A percentile compares a stretch with the other conserved stretches of the same genome.
Conservation (phyloP, 2,329 filamentous ascomycete genomes). For the Alternaria panax region DNA sequence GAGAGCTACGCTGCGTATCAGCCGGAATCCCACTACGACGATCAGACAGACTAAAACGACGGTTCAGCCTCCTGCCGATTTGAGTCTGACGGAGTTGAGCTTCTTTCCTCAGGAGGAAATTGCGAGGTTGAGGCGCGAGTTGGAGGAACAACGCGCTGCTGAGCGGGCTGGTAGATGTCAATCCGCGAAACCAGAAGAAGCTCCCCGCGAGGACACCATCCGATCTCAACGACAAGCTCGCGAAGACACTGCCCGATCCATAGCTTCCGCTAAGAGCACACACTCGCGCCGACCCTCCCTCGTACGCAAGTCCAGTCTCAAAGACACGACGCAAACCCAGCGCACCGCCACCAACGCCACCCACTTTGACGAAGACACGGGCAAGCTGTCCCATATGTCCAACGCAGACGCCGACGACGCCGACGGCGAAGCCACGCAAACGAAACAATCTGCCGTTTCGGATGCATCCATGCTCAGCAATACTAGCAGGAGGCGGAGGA, state of each 20-base stretch:
- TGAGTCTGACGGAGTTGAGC: conserved; percentile 61
- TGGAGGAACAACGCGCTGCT: conserved; percentile 63
- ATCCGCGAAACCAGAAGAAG: conserved; percentile 38
- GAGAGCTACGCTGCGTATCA: conserved; percentile 37
- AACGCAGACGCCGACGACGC: conserved; percentile 10
- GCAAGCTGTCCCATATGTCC: conserved; percentile 39
- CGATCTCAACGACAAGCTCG: conserved; percentile 46
- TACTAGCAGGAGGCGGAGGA: conserved; percentile 59
- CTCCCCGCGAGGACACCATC: conserved; percentile 54
- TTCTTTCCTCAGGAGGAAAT: conserved; percentile 62
- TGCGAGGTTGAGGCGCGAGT: conserved; percentile 60
- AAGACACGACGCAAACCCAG: conserved; percentile 56
- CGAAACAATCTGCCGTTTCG: conserved; percentile 31
- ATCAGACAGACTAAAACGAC: conserved; percentile 21
- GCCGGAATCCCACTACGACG: conserved; percentile 32
- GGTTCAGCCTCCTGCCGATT: conserved; percentile 39
- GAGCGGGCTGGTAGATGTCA: conserved; percentile 38
- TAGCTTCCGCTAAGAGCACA: conserved; percentile 48
- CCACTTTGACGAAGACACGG: conserved; percentile 48
- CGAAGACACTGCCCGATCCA: conserved; percentile 52
- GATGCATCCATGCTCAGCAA: conserved; percentile 57
- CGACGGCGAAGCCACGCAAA: conserved; percentile 36
- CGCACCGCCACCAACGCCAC: conserved; percentile 36
- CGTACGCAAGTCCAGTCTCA: conserved; percentile 64
- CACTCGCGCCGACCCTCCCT: conserved; percentile 43